Conservation (phyloP, 768 basidiomycete species). For the Lactarius psammicola region DNA sequence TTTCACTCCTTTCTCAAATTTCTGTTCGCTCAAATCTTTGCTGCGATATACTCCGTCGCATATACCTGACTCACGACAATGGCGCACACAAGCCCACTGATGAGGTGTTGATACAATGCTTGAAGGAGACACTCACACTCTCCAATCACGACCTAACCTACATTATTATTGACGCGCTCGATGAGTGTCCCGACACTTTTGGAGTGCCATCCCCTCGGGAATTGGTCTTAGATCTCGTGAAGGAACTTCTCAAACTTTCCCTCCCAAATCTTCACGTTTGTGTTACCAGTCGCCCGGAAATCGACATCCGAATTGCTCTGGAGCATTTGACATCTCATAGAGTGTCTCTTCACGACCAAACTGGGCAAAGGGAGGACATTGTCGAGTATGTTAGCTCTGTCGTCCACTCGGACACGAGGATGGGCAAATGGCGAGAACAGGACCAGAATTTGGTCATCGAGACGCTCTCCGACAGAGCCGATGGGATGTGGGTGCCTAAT, state of each 20-base stretch:
- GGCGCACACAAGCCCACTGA: neutral
- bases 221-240: neutral
- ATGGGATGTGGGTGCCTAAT: neutral
- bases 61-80: neutral
- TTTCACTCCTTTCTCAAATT: neutral
- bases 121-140: neutral
- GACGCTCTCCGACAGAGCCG: neutral
- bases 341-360: neutral
- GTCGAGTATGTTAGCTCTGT: neutral
- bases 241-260: neutral
- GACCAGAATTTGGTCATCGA: neutral
- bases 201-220: neutral
- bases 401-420: neutral
- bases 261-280: neutral
- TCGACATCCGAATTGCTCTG: neutral
- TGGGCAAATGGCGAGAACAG: neutral
- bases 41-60: neutral
- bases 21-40: neutral
- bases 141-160: neutral
- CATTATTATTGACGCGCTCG: conserved; percentile 2
- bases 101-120: neutral
- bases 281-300: neutral
- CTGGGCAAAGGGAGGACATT: neutral
- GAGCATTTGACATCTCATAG: neutral
- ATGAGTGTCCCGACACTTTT: conserved; percentile 1